Evolutionary conservation across 805 yeast species (phyloP).

Genomic region (Ogataea degrootiae): DNA sequence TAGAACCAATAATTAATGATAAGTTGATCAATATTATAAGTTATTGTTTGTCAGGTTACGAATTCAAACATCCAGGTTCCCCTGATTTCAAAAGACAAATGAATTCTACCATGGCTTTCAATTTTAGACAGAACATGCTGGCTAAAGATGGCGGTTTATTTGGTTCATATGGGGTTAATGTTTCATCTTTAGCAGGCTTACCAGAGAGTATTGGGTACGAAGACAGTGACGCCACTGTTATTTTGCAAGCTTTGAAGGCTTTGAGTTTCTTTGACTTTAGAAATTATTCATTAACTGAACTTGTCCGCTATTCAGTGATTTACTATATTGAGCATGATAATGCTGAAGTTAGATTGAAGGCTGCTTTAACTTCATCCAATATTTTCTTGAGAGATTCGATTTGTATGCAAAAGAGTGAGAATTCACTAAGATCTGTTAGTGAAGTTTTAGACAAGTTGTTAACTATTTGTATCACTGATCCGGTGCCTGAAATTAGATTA

Average conservation of each 20-base stretch:
- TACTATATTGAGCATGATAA: slow-evolving; percentile 77
- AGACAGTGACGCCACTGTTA: slow-evolving; percentile 35
- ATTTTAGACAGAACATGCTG: slow-evolving; percentile 70
- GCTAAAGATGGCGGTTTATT: slow-evolving; percentile 56
- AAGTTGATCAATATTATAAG: slow-evolving; percentile 69
- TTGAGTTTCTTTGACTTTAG: slow-evolving; percentile 70
- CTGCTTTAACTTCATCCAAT: slow-evolving; percentile 78
- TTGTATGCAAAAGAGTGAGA: slow-evolving; percentile 75
- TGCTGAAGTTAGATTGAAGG: slow-evolving; percentile 74
- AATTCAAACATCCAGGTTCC: slow-evolving; percentile 80
- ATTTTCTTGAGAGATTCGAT: slow-evolving; percentile 76
- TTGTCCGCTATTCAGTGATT: slow-evolving; percentile 81
- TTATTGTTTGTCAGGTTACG: slow-evolving; percentile 72
- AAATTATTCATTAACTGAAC: slow-evolving; percentile 75
- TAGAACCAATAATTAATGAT: slow-evolving; percentile 67
- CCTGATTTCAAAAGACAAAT: slow-evolving; percentile 61
- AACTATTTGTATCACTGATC: slow-evolving; percentile 83
- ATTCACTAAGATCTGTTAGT: slow-evolving; percentile 76
- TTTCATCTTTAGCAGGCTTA: slow-evolving; percentile 17
- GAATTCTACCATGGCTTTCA: slow-evolving; percentile 63
- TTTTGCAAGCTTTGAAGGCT: slow-evolving; percentile 77
- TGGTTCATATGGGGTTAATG: slow-evolving; percentile 12
- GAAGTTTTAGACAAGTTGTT: slow-evolving; percentile 78
- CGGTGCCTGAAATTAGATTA: slow-evolving; percentile 76
- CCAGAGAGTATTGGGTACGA: slow-evolving; percentile 21